phyloP scores from a whole-genome alignment of 106 monocot species.

The Dendrobium nobile region DNA sequence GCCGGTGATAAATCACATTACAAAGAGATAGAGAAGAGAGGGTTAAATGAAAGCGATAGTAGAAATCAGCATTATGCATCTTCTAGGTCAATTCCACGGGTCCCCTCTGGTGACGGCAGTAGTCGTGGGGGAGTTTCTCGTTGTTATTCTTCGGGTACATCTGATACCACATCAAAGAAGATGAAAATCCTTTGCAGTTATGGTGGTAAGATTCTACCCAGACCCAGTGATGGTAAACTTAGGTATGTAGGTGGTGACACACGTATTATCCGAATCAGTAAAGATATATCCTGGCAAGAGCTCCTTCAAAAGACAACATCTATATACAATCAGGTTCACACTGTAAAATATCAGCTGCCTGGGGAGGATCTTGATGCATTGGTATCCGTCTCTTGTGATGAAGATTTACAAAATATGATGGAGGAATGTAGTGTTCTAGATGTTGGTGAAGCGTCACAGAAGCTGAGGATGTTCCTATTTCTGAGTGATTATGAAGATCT shows the following conservation, averaged over 20 bases:
- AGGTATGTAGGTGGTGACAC: slow-evolving; percentile 96
- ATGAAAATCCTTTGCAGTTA: slow-evolving; percentile 84
- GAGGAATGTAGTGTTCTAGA: slow-evolving; percentile 77
- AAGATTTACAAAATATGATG: slow-evolving; percentile 93
- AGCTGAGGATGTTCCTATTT: slow-evolving; percentile 81
- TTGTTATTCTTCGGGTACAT: slow-evolving; percentile 55
- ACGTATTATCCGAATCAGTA: slow-evolving; percentile 56
- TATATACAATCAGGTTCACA: slow-evolving; percentile 49
- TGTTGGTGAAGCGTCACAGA: slow-evolving; percentile 55
- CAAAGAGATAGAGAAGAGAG: slow-evolving; percentile 43
- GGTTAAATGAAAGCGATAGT: slow-evolving; percentile 24
- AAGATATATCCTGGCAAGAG: slow-evolving; percentile 72
- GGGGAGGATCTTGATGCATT: slow-evolving; percentile 91
- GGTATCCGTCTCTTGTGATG: slow-evolving; percentile 81
- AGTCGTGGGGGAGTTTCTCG: slow-evolving; percentile 29
- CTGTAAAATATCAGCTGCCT: slow-evolving; percentile 88
- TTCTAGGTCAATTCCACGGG: slow-evolving; percentile 20
- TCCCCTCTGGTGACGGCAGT: slow-evolving; percentile 45
- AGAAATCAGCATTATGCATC: slow-evolving; percentile 30
- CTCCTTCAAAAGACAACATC: slow-evolving; percentile 53
- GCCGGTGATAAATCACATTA: slow-evolving; percentile 24
- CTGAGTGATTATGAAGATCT: slow-evolving; percentile 44
- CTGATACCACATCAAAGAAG: slow-evolving; percentile 37
- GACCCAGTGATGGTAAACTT: slow-evolving; percentile 86
- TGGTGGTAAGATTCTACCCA: slow-evolving; percentile 82